Base-by-base conservation (phyloP, 306 rosid species). In the Castanea sativa region DNA sequence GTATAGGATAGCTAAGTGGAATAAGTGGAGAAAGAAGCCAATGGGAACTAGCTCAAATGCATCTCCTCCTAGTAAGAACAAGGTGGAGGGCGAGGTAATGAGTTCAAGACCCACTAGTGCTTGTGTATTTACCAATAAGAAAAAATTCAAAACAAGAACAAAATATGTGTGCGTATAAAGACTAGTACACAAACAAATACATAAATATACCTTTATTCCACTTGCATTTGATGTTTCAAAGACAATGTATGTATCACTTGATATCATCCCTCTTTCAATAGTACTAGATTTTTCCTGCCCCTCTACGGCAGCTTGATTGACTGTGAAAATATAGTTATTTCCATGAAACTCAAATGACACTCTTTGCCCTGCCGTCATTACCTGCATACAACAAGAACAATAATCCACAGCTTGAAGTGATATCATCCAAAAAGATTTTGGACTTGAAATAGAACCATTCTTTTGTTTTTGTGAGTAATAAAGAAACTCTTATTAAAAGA, bases 331-430 rank as follows among this genome's bases (percentile, higher is more conserved):
- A 73, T 93, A 96, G 80, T 93, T 93, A 61, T 79, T 93, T 55
- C 98, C 98, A 27, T 86, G 96, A 86, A 78, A 86, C 88, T 93
- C 99, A 23, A 96, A 91, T 53, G 92, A 64, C 43, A 89, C 98
- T 86, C 91, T 91, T 83, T 96, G 99, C 80, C 99, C 99, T 4
- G 71, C 80, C 30, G 98, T 93, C 99, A 96, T 84, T 76, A 96
- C 89, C 99, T 96, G 86, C 83, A 58, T 59, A 82, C 55, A 52
- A 82, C 15, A 80, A 52, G 67, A 77, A n/a, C 43, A 69, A 64
- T 7, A 77, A 77, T 61, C 43, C 32, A 59, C n/a, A 43, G 72
- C 32, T 55, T 35, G 45, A 25, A 63, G 29, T 57, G 59, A 55
- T 69, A 60, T 56, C 69, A 63, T 55, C 67, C 55, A 57, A 25